Conservation (phyloP, 805 yeast genomes). For the Komagataella phaffii region DNA sequence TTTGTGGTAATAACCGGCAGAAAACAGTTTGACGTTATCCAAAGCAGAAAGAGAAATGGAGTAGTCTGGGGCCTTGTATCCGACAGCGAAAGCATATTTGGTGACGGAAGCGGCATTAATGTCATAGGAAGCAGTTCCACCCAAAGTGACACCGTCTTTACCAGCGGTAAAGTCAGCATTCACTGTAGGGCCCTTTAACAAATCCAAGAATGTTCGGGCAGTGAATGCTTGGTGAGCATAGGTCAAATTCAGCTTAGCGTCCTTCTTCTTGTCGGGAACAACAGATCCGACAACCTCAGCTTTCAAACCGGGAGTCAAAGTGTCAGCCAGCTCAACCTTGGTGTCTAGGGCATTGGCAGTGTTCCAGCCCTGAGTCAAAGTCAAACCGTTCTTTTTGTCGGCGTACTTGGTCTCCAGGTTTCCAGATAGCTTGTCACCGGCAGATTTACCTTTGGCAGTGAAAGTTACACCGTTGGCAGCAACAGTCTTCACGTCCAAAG, state of each 20-base stretch:
- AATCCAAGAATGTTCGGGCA: conserved; percentile 90
- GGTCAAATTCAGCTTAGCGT: conserved; percentile 80
- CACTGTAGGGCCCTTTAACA: conserved; percentile 90
- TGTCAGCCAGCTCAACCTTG: conserved; percentile 84
- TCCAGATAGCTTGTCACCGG: conserved; percentile 75
- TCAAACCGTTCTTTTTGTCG: conserved; percentile 85
- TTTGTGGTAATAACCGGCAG: conserved; percentile 95
- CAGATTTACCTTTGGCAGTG: conserved; percentile 83
- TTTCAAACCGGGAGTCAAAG: conserved; percentile 90
- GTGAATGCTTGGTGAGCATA: conserved; percentile 88
- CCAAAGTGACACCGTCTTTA: conserved; percentile 93
- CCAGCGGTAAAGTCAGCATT: conserved; percentile 92
- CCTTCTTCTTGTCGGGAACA: conserved; percentile 75
- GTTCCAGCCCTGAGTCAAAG: conserved; percentile 97
- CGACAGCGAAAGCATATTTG: conserved; percentile 87
- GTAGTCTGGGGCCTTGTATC: conserved; percentile 83
- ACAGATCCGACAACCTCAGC: conserved; percentile 81
- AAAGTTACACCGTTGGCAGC: conserved; percentile 96
- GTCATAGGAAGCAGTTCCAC: conserved; percentile 96
- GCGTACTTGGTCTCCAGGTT: conserved; percentile 83
- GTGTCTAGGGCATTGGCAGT: conserved; percentile 85
- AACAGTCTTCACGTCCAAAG: conserved; percentile 79
- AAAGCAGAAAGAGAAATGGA: conserved; percentile 75
- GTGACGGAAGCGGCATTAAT: conserved; percentile 85
- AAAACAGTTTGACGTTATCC: conserved; percentile 75